Evolutionary conservation across 2,329 filamentous ascomycete species (phyloP), one percentile per base, ranked within the genome.

Genomic region (Beauveria varroae): DNA sequence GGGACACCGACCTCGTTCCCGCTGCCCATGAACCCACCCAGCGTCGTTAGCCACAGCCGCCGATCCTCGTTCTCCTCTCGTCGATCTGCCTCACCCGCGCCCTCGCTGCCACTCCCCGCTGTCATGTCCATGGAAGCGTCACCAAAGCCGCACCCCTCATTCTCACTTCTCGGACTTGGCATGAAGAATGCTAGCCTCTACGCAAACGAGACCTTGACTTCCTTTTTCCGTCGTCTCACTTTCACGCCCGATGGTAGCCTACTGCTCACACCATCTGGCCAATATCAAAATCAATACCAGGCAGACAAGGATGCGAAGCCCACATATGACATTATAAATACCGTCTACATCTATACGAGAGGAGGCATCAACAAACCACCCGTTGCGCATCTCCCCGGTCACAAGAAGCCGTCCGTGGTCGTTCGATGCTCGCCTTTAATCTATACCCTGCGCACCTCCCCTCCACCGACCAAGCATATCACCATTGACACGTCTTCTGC

Each of bases 351-450:
- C 59, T 99, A 99, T 74, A 97, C 93, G 0, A 83, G 95, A 68
- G 95, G 93, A 34, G 95, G 95, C 26, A 91, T 99, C 70, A 98
- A 97, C 76, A 97, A 96, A 72, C 92, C 95, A 1, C 95, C 95
- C 2, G 89, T 98, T 62, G 92, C 93, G 7, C 95, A 98, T 74
- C 81, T 99, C 7, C 95, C 95, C 0, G 95, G 95, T 1, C 93
- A 98, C 75, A 99, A 97, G 79, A 99, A 99, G 74, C 95, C 95
- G 0, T 98, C 95, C 0, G 91, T 99, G 12, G 95, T 93, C 1
- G 91, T 99, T 63, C 91, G 91, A 70, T 99, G 95, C 72, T 99
- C 93, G 16, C 95, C 95, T 0, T 76, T 96, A 26, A 87, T 90
- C 67, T 99, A 98, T 74, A 91, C 87, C 0, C 78, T 96, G 24